Percentiles rank a stretch among this genome's conserved stretches.
Conservation (phyloP, 768 basidiomycete genomes). For the Exidia glandulosa region DNA sequence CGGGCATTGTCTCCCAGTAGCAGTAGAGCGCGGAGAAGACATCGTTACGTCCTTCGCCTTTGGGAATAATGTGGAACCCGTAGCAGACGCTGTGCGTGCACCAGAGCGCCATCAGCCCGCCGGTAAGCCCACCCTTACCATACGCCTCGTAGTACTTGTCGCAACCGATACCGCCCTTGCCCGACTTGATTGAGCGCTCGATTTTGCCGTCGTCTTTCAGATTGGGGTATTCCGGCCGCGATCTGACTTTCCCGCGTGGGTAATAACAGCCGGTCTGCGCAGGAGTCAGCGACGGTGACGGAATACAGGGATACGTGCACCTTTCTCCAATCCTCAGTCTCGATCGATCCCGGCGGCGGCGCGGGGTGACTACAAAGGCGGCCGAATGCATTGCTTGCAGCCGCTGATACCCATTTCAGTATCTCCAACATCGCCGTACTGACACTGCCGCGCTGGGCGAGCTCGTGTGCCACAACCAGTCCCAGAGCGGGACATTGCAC, state of each 20-base stretch:
- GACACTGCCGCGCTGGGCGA: no score
- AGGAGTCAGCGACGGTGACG: not conserved
- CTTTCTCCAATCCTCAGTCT: not conserved
- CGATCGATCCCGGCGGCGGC: no score
- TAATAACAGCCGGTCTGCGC: not conserved
- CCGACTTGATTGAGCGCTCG: not conserved
- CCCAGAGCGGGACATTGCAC: no score
- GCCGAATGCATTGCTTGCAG: no score
- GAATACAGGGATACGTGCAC: not conserved
- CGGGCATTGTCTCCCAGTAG: conserved; percentile 18
- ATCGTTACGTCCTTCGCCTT: conserved; percentile 26
- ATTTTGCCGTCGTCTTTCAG: not conserved
- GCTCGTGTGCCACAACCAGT: no score
- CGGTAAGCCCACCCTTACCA: not conserved
- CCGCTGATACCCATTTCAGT: no score
- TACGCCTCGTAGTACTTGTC: not conserved
- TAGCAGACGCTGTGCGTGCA: not conserved
- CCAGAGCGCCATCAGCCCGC: not conserved
- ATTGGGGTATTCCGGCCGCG: not conserved
- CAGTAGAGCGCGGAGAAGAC: conserved; percentile 29
- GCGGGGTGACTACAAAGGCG: no score
- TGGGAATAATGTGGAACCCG: conserved; percentile 14
- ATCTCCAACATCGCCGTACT: no score
- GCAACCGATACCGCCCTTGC: not conserved
- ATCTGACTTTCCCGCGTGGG: not conserved